Percentiles rank a stretch among this genome's conserved stretches.
Conservation (phyloP, 805 yeast genomes). For the Ogataea siamensis region DNA sequence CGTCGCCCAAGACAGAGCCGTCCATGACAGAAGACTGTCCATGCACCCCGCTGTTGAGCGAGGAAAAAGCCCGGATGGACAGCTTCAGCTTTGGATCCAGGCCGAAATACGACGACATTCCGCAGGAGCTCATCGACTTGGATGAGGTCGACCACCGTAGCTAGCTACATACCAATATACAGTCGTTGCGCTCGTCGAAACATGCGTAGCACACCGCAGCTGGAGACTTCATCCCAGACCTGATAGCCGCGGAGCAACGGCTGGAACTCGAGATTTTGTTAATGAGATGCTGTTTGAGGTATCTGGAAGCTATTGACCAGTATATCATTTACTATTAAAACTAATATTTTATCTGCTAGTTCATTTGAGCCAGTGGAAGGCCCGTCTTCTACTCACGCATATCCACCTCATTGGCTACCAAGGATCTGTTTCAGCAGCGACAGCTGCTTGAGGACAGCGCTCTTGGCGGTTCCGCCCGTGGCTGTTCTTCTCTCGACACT, state of each 20-base stretch:
- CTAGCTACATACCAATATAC: background rate
- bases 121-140: conserved; percentile 18
- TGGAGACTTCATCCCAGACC: too few species aligned
- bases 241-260: too few species aligned
- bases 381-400: too few species aligned
- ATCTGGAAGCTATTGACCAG: too few species aligned
- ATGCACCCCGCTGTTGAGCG: conserved; percentile 5
- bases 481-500: conserved; percentile 97
- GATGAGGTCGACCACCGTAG: conserved; percentile 18
- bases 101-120: conserved; percentile 5
- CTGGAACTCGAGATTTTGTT: too few species aligned
- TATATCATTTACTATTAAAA: too few species aligned
- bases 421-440: conserved; percentile 27
- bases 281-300: too few species aligned
- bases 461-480: conserved; percentile 94
- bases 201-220: too few species aligned
- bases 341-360: too few species aligned
- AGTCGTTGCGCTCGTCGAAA: too few species aligned
- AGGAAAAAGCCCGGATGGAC: conserved; percentile 14
- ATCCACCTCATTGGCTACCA: too few species aligned
- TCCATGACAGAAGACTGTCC: conserved; percentile 9
- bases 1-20: conserved; percentile 12
- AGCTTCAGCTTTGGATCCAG: conserved; percentile 14
- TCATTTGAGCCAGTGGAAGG: too few species aligned
- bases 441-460: conserved; percentile 82